Conservation (phyloP, 2,329 filamentous ascomycete species). For the Claviceps sp. region DNA sequence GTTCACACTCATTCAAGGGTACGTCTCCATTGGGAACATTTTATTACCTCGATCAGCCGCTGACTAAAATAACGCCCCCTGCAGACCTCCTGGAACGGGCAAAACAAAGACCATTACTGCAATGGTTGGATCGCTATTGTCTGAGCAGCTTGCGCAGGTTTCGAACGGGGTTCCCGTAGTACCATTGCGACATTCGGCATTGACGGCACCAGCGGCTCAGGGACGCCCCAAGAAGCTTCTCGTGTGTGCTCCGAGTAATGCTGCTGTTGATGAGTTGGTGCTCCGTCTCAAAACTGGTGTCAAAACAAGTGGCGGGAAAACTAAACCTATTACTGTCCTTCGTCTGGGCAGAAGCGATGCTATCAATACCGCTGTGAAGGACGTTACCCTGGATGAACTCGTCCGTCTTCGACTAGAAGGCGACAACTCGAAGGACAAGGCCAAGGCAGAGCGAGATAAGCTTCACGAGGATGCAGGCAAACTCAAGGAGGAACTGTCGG, state of each 20-base stretch:
- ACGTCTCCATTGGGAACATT: conserved; percentile 15
- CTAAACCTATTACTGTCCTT: conserved; percentile 70
- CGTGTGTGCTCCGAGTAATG: conserved; percentile 96
- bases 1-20: conserved; percentile 91
- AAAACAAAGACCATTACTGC: conserved; percentile 98
- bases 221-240: conserved; percentile 63
- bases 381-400: conserved; percentile 87
- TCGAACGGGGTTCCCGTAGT: conserved; percentile 19
- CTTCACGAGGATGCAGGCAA: conserved; percentile 51
- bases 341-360: conserved; percentile 84
- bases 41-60: conserved; percentile 5
- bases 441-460: conserved; percentile 41
- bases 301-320: conserved; percentile 58
- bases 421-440: conserved; percentile 44
- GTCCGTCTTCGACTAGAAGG: conserved; percentile 60
- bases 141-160: conserved; percentile 22
- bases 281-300: conserved; percentile 82
- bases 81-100: conserved; percentile 79
- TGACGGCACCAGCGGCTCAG: conserved; percentile 12
- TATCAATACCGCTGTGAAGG: conserved; percentile 77
- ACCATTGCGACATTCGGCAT: conserved; percentile 16
- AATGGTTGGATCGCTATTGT: conserved; percentile 73
- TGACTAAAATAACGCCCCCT: conserved; percentile 14
- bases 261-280: conserved; percentile 90
- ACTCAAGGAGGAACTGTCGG: conserved; percentile 62